phyloP scores from a whole-genome alignment of 2,329 filamentous ascomycete species.

The Aspergillus viridinutans region DNA sequence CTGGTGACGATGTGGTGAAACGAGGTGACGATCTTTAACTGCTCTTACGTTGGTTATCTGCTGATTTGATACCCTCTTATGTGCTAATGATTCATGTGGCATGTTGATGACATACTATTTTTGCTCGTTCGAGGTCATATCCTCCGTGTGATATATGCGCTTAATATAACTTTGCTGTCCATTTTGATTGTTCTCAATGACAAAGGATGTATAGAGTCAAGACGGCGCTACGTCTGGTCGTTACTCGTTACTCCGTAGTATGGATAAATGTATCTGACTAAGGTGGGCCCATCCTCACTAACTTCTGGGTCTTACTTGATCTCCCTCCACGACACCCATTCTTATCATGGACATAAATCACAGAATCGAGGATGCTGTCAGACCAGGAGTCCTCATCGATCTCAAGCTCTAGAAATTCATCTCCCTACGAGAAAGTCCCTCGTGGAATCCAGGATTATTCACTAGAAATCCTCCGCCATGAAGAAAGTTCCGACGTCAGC shows the following conservation, averaged over 20 bases:
- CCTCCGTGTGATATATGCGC: neutral
- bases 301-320: neutral
- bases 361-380: neutral
- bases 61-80: slow-evolving; percentile 5
- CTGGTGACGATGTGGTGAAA: slow-evolving; percentile 4
- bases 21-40: slow-evolving; percentile 3
- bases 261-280: neutral
- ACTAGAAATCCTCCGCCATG: slow-evolving; percentile 2
- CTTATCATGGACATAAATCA: too few relatives aligned
- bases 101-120: slow-evolving; percentile 3
- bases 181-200: neutral
- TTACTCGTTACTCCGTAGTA: neutral
- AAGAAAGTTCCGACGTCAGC: slow-evolving; percentile 5
- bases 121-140: neutral
- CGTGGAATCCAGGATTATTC: slow-evolving; percentile 2
- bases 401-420: neutral
- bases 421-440: slow-evolving; percentile 1
- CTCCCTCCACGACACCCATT: neutral
- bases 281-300: neutral
- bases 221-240: neutral
- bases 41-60: neutral
- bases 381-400: neutral
- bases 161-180: neutral
- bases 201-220: too few relatives aligned
- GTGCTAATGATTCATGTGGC: neutral